Base-by-base conservation (phyloP, 345 rosid genomes). In the Anacardium occidentale region DNA sequence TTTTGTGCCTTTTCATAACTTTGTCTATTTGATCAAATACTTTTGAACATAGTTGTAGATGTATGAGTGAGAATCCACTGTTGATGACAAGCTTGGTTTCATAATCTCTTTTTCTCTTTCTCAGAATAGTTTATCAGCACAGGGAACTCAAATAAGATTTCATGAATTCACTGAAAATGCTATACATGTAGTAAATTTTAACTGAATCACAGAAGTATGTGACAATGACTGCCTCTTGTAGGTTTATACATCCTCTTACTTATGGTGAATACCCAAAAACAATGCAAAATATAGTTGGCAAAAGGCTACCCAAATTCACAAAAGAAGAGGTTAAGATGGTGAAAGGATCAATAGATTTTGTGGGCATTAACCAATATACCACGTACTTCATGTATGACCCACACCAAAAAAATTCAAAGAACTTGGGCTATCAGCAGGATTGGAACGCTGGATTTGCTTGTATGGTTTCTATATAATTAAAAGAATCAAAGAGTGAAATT, bases 201-300 rank as follows among this genome's bases (percentile, higher is more conserved):
- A 29, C 3, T 15, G 21, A 20, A 1, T 66, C 2, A 22, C 9
- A 24, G 21, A 53, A 3, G 14, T 51, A 10, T 51, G 22, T 15
- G 42, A 37, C 42, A 37, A 37, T 37, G 42, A 7, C 8, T 37
- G 8, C 8, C 8, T 37, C 42, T 5, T 3, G 6, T 32, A 88
- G 93, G 93, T 85, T 86, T 74, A 52, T 88, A 37, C 87, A 86
- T 66, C 93, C 93, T 86, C 86, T 62, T 37, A 0, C 42, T 5
- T 37, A 7, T 37, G 42, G 42, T 37, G 10, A 37, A 9, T 37
- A 37, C 42, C 93, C 93, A 1, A 81, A 71, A 76, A 83, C 83
- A 12, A 84, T 88, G 84, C 88, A 82, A 76, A 62, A 82, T 11
- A 77, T 77, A 15, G 82, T 85, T 12, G 82, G 76, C 14, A 68